Percentiles rank a stretch among this genome's conserved stretches.
These are phyloP conservation scores for Immersiporthe knoxdaviesiana DNA, from an alignment of 2,329 filamentous ascomycete species.

Conservation along the genomic window DNA sequence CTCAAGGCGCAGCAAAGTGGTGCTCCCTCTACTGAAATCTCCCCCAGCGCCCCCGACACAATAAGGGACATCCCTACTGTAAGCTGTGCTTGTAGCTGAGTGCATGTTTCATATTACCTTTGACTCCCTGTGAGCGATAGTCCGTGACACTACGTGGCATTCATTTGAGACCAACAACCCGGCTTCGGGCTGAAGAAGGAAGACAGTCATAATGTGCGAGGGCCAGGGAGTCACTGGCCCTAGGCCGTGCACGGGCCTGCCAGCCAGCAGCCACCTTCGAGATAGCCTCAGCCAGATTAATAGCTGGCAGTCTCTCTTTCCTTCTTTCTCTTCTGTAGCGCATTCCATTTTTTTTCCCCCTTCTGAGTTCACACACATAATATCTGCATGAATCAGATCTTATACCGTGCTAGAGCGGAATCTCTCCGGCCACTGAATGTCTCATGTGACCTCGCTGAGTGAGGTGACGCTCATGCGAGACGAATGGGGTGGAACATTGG, in stretches of 20 bases:
- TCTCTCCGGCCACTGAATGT: not conserved
- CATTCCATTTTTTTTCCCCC: too few relatives aligned
- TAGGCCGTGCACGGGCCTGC: too few relatives aligned
- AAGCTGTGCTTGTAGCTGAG: too few relatives aligned
- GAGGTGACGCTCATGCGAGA: conserved; percentile 22
- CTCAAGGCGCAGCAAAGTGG: not conserved
- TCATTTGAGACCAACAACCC: conserved; percentile 29
- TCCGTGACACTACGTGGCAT: not conserved
- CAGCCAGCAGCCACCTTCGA: too few relatives aligned
- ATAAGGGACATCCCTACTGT: too few relatives aligned
- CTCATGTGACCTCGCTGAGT: not conserved
- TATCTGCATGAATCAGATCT: not conserved
- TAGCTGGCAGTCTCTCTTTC: too few relatives aligned
- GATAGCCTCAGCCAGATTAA: too few relatives aligned
- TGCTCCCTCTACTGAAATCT: conserved; percentile 35
- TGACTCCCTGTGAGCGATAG: not conserved
- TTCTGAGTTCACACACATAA: too few relatives aligned
- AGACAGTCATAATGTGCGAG: conserved; percentile 45
- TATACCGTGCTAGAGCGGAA: not conserved
- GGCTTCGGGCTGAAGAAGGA: conserved; percentile 41
- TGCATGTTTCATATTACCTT: too few relatives aligned
- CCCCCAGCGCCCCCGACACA: conserved; percentile 45
- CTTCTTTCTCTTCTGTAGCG: too few relatives aligned
- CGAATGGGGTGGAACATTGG: conserved; percentile 37
- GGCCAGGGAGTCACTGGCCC: too few relatives aligned